These are phyloP conservation scores for Stephanodiscus minutulus DNA, from an alignment of 108 stramenopile species.

Conservation along the genomic window DNA sequence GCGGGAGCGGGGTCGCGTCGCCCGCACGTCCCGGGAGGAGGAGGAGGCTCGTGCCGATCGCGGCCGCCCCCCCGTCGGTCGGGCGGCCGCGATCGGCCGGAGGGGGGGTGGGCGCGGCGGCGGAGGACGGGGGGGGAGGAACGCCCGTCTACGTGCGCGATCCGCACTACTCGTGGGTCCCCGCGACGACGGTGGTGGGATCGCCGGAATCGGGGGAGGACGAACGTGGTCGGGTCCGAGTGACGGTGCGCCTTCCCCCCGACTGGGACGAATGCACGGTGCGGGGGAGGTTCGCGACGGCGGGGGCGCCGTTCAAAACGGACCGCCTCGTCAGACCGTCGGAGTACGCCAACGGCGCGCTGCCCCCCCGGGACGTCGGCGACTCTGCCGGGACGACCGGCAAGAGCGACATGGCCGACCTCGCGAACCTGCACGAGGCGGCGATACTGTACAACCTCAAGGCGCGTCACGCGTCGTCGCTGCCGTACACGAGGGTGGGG, in stretches of 20 bases:
- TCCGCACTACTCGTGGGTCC: conserved; percentile 73
- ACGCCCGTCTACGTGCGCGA: conserved; percentile 66
- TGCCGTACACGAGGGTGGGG: conserved; percentile 90
- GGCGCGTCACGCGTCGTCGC: conserved; percentile 59
- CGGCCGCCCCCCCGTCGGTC: neutral
- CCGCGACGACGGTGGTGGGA: conserved; percentile 66
- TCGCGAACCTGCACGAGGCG: conserved; percentile 94
- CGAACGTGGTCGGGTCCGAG: conserved; percentile 50
- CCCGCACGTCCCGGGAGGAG: neutral
- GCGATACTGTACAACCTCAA: conserved; percentile 92
- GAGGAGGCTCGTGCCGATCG: neutral
- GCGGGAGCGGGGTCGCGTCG: too few species aligned
- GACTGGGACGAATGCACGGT: conserved; percentile 64
- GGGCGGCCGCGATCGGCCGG: too few species aligned
- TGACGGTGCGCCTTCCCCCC: conserved; percentile 43
- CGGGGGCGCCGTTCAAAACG: neutral
- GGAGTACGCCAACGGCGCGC: conserved; percentile 58
- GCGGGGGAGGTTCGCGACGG: conserved; percentile 12
- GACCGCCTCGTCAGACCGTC: conserved; percentile 61
- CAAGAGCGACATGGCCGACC: conserved; percentile 86
- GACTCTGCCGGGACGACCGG: conserved; percentile 17
- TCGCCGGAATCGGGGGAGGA: conserved; percentile 34
- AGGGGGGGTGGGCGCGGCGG: too few species aligned
- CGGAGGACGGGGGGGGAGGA: neutral
- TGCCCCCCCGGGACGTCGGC: conserved; percentile 70